Conservation (phyloP, 2,329 filamentous ascomycete genomes). For the Colletotrichum tropicale region DNA sequence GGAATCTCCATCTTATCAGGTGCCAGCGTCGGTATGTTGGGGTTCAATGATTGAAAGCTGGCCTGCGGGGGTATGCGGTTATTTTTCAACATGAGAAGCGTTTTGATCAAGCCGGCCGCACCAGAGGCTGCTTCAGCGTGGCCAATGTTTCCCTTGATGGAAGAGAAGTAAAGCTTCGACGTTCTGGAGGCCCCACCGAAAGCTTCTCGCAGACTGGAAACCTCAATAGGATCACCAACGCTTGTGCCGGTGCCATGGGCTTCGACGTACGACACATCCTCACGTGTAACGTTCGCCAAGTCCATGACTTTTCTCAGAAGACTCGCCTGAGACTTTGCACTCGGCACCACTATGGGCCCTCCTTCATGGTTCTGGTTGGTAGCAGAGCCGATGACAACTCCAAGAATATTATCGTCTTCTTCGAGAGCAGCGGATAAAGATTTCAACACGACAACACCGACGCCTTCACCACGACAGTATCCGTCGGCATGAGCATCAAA, state of each 20-base stretch:
- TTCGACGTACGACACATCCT: conserved; percentile 31
- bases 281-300: neutral
- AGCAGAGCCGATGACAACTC: conserved; percentile 40
- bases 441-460: conserved; percentile 50
- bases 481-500: conserved; percentile 43
- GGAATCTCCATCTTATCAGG: neutral
- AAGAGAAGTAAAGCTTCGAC: conserved; percentile 35
- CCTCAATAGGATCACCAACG: conserved; percentile 42
- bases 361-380: conserved; percentile 43
- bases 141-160: conserved; percentile 47
- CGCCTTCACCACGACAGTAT: conserved; percentile 56
- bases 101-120: conserved; percentile 27
- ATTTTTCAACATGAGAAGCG: conserved; percentile 28
- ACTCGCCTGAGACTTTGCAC: conserved; percentile 27
- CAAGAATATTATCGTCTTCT: conserved; percentile 50
- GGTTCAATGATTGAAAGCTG: conserved; percentile 31
- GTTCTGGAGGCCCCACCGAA: neutral
- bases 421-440: conserved; percentile 45
- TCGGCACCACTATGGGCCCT: conserved; percentile 16
- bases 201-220: conserved; percentile 46
- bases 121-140: conserved; percentile 24
- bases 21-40: neutral
- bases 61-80: conserved; percentile 25
- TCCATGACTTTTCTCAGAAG: conserved; percentile 59
- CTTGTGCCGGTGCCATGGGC: conserved; percentile 52